Base-by-base conservation (phyloP, 2,329 filamentous ascomycete genomes). In the Venturiaceae sp. region DNA sequence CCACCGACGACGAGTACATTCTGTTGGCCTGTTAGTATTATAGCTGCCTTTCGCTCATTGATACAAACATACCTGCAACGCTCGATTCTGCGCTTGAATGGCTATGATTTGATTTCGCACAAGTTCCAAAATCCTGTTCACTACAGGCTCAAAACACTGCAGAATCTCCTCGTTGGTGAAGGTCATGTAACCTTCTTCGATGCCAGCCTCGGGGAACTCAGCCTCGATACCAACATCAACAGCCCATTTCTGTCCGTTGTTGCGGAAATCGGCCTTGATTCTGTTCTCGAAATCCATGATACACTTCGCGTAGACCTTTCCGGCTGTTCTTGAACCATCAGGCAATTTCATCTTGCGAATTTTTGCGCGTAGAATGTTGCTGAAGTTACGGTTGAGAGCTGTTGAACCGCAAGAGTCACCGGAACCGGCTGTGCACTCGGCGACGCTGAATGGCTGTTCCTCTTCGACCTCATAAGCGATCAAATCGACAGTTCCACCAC, bases 201-300 rank as follows among this genome's bases (percentile, higher is more conserved):
- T 97, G 65, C 91, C 92, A 33, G 94, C 94, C 70, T 97, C 94
- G 39, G 92, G 92, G 77, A 95, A 97, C 70, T 97, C 94, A 46
- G 92, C 91, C 78, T 99, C 94, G 67, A 99, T 97, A 69, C 94
- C 94, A 54, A 99, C 94, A 71, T 99, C 94, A 21, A 97, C 92
- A 47, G 94, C 94, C 94, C 94, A 97, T 74, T 97, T 97, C 74
- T 97, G 92, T 54, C 92, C 92, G 73, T 96, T 97, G 78, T 97
- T 97, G 64, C 94, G 85, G 86, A 99, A 99, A 74, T 97, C 94
- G 54, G 94, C 94, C 81, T 99, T 99, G 82, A 99, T 96, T 72
- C 94, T 82, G 82, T 97, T 97, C 79, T 99, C 94, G 68, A 99
- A 99, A 75, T 99, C 94, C 92, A 97, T 97, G 75, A 99, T 97